A percentile compares a stretch with the other conserved stretches of the same genome.
Evolutionary conservation across 1,139 yeast species (phyloP).

Genomic region (Kodamaea ohmeri): DNA sequence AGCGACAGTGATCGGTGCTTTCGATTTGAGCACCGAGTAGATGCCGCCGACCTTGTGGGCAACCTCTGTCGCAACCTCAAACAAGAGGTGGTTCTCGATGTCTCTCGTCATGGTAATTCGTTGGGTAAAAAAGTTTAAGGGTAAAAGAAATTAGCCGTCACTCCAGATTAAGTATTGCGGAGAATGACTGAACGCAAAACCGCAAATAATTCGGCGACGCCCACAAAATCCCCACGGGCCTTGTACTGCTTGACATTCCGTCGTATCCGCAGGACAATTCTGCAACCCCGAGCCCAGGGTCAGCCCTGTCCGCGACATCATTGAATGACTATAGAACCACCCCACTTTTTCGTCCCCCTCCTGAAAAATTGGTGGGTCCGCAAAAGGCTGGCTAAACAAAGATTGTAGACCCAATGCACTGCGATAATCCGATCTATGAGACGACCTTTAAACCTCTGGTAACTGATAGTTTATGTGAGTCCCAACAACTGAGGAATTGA

Average conservation of each 20-base stretch:
- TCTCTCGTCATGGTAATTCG: constrained; percentile 60
- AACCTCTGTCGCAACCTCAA: constrained; percentile 96
- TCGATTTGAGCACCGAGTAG: constrained; percentile 92
- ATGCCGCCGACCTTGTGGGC: constrained; percentile 98
- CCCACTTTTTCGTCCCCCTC: constrained; percentile 1
- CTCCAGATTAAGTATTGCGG: constrained; percentile 4
- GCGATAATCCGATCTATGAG: no score
- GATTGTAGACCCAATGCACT: no score
- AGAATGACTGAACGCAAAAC: constrained; percentile 4
- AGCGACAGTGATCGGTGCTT: constrained; percentile 94
- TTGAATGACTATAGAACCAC: neutral
- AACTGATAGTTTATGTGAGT: no score
- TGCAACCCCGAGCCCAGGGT: neutral
- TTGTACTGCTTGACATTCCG: neutral
- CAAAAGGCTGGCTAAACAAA: neutral
- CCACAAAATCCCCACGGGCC: neutral
- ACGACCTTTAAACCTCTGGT: no score
- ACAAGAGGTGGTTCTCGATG: constrained; percentile 76
- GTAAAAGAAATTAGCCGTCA: neutral
- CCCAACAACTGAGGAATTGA: no score
- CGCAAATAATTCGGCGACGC: neutral
- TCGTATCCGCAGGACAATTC: neutral
- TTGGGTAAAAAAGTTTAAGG: constrained; percentile 1
- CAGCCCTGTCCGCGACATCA: no score
- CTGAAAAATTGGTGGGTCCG: neutral